A percentile compares a stretch with the other conserved stretches of the same genome.
Evolutionary conservation across 2,329 filamentous ascomycete species (phyloP).

Genomic region (Orbilia ellipsospora): DNA sequence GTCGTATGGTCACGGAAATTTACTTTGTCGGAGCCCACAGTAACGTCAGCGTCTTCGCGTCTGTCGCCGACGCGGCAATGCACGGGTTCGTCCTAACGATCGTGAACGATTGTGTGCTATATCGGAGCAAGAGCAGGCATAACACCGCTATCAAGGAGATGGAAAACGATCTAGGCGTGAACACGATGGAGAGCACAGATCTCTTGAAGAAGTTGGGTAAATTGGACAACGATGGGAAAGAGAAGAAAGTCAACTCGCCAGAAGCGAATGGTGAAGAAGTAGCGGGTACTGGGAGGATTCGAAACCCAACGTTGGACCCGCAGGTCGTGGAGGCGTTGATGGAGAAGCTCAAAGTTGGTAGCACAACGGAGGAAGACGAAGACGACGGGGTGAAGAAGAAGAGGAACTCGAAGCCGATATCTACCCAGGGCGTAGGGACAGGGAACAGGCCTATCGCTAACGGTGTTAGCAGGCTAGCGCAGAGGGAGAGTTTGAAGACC

Average conservation of each 20-base stretch:
- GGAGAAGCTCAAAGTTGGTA: slow-evolving; percentile 52
- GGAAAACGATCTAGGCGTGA: slow-evolving; percentile 74
- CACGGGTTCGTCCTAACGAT: slow-evolving; percentile 89
- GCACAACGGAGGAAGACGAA: slow-evolving; percentile 50
- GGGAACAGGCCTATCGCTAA: slow-evolving; percentile 25
- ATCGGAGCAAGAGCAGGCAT: slow-evolving; percentile 76
- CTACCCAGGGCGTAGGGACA: background rate
- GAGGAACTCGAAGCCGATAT: slow-evolving; percentile 21
- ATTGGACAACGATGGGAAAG: slow-evolving; percentile 10
- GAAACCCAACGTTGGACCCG: slow-evolving; percentile 44
- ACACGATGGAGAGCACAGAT: slow-evolving; percentile 50
- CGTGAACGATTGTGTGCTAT: slow-evolving; percentile 88
- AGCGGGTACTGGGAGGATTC: slow-evolving; percentile 28
- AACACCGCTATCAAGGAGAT: slow-evolving; percentile 76
- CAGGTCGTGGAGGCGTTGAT: slow-evolving; percentile 46
- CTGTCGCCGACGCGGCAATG: slow-evolving; percentile 86
- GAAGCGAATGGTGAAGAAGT: slow-evolving; percentile 42
- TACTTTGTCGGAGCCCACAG: slow-evolving; percentile 88
- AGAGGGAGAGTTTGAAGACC: slow-evolving; percentile 37
- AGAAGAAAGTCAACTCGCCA: slow-evolving; percentile 1
- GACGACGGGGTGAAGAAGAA: slow-evolving; percentile 16
- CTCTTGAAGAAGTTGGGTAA: slow-evolving; percentile 56
- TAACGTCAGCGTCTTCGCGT: slow-evolving; percentile 90
- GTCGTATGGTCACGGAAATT: slow-evolving; percentile 73
- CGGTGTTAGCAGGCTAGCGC: slow-evolving; percentile 26